A percentile compares a stretch with the other conserved stretches of the same genome.
Conservation (phyloP, 345 rosid genomes). For the Gynandropsis gynandra region DNA sequence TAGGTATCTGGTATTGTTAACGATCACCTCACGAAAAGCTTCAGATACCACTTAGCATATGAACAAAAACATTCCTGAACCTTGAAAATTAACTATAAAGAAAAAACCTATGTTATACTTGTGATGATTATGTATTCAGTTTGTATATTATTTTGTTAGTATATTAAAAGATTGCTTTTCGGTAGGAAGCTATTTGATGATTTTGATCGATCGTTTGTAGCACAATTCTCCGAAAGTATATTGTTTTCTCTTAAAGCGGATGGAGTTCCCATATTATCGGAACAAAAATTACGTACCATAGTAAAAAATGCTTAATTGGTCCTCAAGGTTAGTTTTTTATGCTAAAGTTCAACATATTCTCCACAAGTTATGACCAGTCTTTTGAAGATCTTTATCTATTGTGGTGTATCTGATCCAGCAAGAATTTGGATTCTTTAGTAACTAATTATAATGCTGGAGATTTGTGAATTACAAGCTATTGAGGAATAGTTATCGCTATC, state of each 20-base stretch:
- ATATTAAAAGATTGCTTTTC: background rate
- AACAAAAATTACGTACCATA: constrained; percentile 82
- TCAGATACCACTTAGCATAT: too few species aligned
- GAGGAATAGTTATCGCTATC: constrained; percentile 56
- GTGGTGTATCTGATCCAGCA: constrained; percentile 49
- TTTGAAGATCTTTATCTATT: background rate
- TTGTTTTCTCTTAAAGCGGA: constrained; percentile 55
- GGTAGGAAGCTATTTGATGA: constrained; percentile 67
- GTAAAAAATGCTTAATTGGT: constrained; percentile 63
- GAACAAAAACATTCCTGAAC: too few species aligned
- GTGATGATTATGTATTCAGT: too few species aligned
- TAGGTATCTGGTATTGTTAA: too few species aligned
- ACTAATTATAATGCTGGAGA: constrained; percentile 76
- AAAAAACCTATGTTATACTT: too few species aligned
- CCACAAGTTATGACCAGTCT: background rate
- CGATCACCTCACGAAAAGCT: too few species aligned
- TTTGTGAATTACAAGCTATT: constrained; percentile 60
- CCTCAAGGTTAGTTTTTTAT: constrained; percentile 47
- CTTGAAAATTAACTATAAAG: too few species aligned
- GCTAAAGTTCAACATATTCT: background rate
- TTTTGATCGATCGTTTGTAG: constrained; percentile 54
- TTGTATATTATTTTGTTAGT: constrained; percentile 5
- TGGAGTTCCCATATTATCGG: constrained; percentile 57
- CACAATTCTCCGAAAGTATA: constrained; percentile 66
- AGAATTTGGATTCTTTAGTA: constrained; percentile 77